Evolutionary conservation across 495 filamentous ascomycete species (phyloP).

Genomic region (Xylaria sp.): DNA sequence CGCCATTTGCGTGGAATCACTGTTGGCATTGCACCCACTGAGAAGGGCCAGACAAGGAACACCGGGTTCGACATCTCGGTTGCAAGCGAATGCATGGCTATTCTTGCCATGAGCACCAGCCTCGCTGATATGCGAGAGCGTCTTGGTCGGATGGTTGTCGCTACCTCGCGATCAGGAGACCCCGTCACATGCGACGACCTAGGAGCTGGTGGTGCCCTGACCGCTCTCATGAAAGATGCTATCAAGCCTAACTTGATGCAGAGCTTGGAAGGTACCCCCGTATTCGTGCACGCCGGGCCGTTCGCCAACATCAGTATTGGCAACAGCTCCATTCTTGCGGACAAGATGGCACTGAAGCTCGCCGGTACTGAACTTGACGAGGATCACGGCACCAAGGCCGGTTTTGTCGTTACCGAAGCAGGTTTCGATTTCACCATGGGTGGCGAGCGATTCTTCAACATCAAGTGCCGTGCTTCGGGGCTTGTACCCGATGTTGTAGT

Average conservation of each 20-base stretch:
- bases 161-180: conserved; percentile 81
- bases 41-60: conserved; percentile 82
- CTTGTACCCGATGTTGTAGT: conserved; percentile 92
- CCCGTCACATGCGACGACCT: conserved; percentile 96
- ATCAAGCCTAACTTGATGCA: conserved; percentile 99
- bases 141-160: conserved; percentile 96
- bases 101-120: conserved; percentile 89
- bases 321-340: conserved; percentile 90
- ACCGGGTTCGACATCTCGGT: conserved; percentile 98
- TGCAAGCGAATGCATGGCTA: conserved; percentile 97
- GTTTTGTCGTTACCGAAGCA: conserved; percentile 96
- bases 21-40: conserved; percentile 84
- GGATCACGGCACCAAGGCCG: conserved; percentile 80
- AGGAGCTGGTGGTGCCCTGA: conserved; percentile 88
- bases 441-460: conserved; percentile 99
- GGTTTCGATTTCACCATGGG: conserved; percentile 99
- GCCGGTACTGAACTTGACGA: conserved; percentile 96
- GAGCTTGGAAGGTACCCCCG: conserved; percentile 94
- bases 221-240: conserved; percentile 95
- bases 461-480: conserved; percentile 96
- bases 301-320: conserved; percentile 99
- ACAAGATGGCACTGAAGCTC: conserved; percentile 94
- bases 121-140: conserved; percentile 91
- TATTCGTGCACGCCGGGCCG: conserved; percentile 95
- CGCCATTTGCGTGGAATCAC: conserved; percentile 88